Base-by-base conservation (phyloP, 2,329 filamentous ascomycete species). In the Aureobasidium musti region DNA sequence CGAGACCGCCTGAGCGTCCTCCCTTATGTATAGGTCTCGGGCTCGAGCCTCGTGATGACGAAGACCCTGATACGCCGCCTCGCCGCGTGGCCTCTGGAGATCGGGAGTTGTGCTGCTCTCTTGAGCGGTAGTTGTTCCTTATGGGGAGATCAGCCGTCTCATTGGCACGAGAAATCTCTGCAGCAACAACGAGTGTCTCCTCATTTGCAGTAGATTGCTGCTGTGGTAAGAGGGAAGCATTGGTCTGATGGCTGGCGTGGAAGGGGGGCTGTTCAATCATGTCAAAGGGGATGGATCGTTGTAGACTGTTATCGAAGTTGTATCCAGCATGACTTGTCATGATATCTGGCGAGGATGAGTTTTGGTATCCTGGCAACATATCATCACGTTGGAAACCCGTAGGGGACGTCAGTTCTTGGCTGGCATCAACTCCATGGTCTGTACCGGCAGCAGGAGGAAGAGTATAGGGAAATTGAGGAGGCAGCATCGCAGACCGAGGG, bases 1-100 rank as follows among this genome's bases (percentile, higher is more conserved):
- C 74, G 56, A 79, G 75, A 2, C 72, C 73, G 23, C 71, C 73
- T 68, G 72, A 77, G 8, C 67, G 63, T 8, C 50, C 53, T 30
- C 63, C 63, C 14, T 57, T 56, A 21, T 56, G 47, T n/a, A 28
- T 7, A 30, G 37, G n/a, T 41, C 28, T 65, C 14, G 50, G 52
- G n/a, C 63, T 65, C 17, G 61, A 53, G 11, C 35, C 61, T 2
- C 45, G 47, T 35, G 47, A 54, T 45, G 54, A 59, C 3, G 54
- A 59, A 13, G 54, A 26, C 13, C 26, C 5, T 11, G 37, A 21
- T n/a, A 17, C 26, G 8, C 33, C 37, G 6, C 39, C 54, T 43
- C 39, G 39, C 39, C 39, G 54, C 19, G 54, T 21, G 8, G 19
- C 8, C n/a, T 59, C 54, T 13, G 39, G 39, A n/a, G 54, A 59